Conservation (phyloP, 768 basidiomycete genomes). For the Bullera alba region DNA sequence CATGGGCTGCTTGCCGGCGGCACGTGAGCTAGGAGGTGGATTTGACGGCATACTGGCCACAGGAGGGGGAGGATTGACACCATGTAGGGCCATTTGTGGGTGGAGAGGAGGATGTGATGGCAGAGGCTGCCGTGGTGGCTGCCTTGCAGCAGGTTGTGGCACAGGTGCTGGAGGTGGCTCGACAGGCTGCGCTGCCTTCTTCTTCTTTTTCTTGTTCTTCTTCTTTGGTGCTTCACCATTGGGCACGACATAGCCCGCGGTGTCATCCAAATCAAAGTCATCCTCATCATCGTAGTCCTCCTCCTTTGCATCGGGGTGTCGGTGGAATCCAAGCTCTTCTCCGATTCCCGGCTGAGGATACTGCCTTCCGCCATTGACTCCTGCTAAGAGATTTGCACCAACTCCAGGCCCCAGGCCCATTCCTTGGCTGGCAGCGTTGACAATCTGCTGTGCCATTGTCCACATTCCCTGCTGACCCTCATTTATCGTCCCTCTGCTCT, state of each 20-base stretch:
- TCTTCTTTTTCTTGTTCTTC: conserved; percentile 55
- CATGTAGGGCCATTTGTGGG: conserved; percentile 31
- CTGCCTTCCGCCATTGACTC: conserved; percentile 19
- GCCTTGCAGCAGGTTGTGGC: conserved; percentile 31
- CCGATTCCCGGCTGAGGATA: conserved; percentile 21
- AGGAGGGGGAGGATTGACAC: conserved; percentile 50
- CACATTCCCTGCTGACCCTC: conserved; percentile 59
- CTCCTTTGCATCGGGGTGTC: conserved; percentile 38
- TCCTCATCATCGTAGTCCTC: conserved; percentile 35
- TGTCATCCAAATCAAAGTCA: conserved; percentile 34
- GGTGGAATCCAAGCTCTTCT: conserved; percentile 41
- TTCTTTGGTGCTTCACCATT: conserved; percentile 44
- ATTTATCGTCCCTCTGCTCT: not conserved
- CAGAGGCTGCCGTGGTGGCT: conserved; percentile 21
- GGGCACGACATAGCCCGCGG: conserved; percentile 18
- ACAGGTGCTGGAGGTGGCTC: conserved; percentile 26
- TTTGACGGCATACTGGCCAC: conserved; percentile 48
- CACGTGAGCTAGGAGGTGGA: conserved; percentile 67
- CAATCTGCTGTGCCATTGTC: conserved; percentile 61
- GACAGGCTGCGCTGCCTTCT: conserved; percentile 44
- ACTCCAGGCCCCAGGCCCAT: conserved; percentile 43
- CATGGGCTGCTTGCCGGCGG: conserved; percentile 91
- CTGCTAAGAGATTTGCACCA: conserved; percentile 49
- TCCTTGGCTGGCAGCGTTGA: conserved; percentile 42
- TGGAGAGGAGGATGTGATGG: conserved; percentile 24